Percentiles rank a stretch among this genome's conserved stretches.
Conservation (phyloP, 148 eudicot genomes). For the Rhododendron henanense region DNA sequence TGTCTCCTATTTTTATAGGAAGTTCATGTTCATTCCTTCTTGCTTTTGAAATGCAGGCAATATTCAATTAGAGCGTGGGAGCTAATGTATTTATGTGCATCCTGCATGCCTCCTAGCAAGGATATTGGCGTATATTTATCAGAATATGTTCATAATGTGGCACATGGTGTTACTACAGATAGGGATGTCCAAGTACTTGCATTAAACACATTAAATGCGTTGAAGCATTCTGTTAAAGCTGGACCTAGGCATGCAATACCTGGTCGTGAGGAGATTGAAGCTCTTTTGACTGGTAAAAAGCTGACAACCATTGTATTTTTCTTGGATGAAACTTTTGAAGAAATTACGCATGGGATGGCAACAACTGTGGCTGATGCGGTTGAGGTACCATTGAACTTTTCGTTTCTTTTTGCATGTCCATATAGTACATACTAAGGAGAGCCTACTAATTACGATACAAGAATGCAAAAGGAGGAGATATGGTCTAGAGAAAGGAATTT, state of each 20-base stretch:
- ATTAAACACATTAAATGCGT: conserved; percentile 76
- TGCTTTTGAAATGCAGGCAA: conserved; percentile 46
- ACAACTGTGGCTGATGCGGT: conserved; percentile 96
- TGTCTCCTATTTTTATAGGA: neutral
- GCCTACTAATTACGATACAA: neutral
- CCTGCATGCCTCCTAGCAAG: conserved; percentile 99
- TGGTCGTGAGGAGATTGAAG: conserved; percentile 94
- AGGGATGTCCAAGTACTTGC: conserved; percentile 79
- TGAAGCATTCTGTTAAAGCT: conserved; percentile 84
- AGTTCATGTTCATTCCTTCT: conserved; percentile 1
- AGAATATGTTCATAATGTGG: conserved; percentile 86
- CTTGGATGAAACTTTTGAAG: conserved; percentile 98
- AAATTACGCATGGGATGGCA: conserved; percentile 91
- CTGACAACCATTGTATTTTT: conserved; percentile 95
- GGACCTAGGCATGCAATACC: conserved; percentile 93
- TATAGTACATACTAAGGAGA: neutral
- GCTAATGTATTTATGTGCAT: conserved; percentile 93
- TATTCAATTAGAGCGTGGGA: conserved; percentile 88
- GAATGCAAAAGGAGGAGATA: neutral
- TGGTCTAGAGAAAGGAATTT: neutral
- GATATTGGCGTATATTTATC: conserved; percentile 92
- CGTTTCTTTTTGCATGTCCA: neutral
- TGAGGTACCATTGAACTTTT: conserved; percentile 51
- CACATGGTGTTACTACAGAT: conserved; percentile 55
- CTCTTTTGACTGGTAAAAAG: conserved; percentile 75